Conservation (phyloP, 129 eudicot genomes). For the Sambucus nigra region DNA sequence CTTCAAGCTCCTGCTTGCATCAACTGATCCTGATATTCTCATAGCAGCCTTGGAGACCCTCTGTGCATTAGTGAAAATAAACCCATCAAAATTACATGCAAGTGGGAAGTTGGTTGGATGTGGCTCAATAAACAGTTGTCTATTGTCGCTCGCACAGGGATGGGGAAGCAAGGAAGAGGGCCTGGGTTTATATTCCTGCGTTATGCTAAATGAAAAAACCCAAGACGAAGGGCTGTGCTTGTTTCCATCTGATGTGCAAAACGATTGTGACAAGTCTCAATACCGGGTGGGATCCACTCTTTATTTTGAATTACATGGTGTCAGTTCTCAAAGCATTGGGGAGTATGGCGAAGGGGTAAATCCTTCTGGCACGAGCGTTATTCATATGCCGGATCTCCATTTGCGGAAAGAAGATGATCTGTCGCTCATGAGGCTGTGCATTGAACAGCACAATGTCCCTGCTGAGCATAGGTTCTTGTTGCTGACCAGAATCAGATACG, state of each 20-base stretch:
- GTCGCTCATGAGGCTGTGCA: constrained; percentile 56
- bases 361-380: constrained; percentile 43
- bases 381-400: constrained; percentile 74
- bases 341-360: constrained; percentile 21
- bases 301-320: constrained; percentile 78
- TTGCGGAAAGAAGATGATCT: constrained; percentile 72
- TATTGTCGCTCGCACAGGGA: constrained; percentile 92
- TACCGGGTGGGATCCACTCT: constrained; percentile 81
- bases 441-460: constrained; percentile 67
- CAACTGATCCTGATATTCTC: constrained; percentile 91
- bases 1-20: constrained; percentile 94
- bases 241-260: constrained; percentile 68
- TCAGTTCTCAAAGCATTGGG: constrained; percentile 26
- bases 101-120: constrained; percentile 84
- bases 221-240: constrained; percentile 64
- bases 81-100: constrained; percentile 81
- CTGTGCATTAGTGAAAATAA: constrained; percentile 75
- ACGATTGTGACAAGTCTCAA: constrained; percentile 58
- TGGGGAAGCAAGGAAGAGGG: constrained; percentile 99
- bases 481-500: constrained; percentile 85
- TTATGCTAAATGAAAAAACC: constrained; percentile 60
- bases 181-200: constrained; percentile 80
- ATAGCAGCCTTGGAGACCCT: constrained; percentile 82
- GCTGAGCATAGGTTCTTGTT: constrained; percentile 74
- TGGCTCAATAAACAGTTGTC: constrained; percentile 71